Conservation (phyloP, 108 stramenopile species). For the Discostella pseudostelligera region DNA sequence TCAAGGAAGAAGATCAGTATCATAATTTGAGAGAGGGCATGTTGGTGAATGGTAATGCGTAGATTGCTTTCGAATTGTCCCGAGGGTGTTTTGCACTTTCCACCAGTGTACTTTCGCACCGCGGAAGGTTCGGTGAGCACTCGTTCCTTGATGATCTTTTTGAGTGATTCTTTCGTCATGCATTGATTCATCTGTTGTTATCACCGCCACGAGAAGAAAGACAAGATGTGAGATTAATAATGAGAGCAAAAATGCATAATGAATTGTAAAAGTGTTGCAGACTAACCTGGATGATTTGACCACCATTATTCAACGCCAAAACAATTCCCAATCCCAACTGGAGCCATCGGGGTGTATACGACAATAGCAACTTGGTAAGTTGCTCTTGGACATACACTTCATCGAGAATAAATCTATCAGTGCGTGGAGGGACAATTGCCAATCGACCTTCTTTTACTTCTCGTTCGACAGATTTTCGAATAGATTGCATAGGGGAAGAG, state of each 20-base stretch:
- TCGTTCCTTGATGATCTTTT: constrained; percentile 60
- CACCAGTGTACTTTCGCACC: constrained; percentile 68
- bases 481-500: constrained; percentile 39
- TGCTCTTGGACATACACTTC: constrained; percentile 75
- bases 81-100: constrained; percentile 68
- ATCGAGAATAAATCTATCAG: constrained; percentile 80
- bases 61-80: constrained; percentile 72
- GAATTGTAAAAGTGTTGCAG: background rate
- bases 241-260: background rate
- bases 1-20: constrained; percentile 85
- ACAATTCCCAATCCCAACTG: constrained; percentile 86
- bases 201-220: background rate
- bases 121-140: constrained; percentile 68
- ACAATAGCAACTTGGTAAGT: constrained; percentile 69
- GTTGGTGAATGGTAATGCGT: constrained; percentile 56
- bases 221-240: background rate
- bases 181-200: constrained; percentile 20
- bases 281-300: constrained; percentile 15
- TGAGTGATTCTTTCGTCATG: constrained; percentile 49
- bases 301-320: constrained; percentile 64
- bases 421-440: constrained; percentile 35
- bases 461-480: constrained; percentile 47
- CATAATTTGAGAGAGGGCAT: constrained; percentile 68
- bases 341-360: constrained; percentile 90
- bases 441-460: constrained; percentile 78